Evolutionary conservation across 768 basidiomycete species (phyloP).

Genomic region (Phanerodontia chrysosporium): DNA sequence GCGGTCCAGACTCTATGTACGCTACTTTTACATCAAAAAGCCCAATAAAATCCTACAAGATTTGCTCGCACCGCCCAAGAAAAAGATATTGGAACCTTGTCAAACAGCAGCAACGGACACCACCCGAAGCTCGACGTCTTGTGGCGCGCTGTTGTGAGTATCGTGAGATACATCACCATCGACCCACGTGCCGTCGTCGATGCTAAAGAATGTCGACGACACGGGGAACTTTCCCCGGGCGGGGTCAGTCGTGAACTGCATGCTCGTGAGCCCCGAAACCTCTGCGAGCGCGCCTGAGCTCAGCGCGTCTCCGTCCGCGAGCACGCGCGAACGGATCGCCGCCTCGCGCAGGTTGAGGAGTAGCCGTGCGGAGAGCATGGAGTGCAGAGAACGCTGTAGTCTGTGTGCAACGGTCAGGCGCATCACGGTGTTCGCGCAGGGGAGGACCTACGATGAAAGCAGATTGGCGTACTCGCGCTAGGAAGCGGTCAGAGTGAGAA

Average conservation of each 20-base stretch:
- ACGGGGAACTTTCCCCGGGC: neutral
- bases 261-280: neutral
- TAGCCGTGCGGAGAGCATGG: constrained; percentile 11
- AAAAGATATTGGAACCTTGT: too few species aligned
- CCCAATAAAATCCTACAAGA: too few species aligned
- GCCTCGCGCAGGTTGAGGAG: constrained; percentile 14
- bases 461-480: constrained; percentile 6
- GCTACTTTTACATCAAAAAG: too few species aligned
- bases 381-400: constrained; percentile 11
- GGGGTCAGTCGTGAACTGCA: neutral
- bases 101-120: too few species aligned
- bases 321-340: neutral
- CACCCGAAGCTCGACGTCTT: neutral
- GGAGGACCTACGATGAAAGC: constrained; percentile 6
- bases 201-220: neutral
- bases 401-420: neutral
- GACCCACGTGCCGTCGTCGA: constrained; percentile 2
- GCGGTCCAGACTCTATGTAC: too few species aligned
- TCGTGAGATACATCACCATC: neutral
- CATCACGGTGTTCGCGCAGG: neutral
- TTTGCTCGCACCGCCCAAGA: too few species aligned
- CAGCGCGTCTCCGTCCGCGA: neutral
- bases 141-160: neutral
- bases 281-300: neutral
- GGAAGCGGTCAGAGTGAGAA: neutral